Evolutionary conservation across 495 filamentous ascomycete species (phyloP), one percentile per base, ranked within the genome.

Genomic region (Extremus antarcticus): DNA sequence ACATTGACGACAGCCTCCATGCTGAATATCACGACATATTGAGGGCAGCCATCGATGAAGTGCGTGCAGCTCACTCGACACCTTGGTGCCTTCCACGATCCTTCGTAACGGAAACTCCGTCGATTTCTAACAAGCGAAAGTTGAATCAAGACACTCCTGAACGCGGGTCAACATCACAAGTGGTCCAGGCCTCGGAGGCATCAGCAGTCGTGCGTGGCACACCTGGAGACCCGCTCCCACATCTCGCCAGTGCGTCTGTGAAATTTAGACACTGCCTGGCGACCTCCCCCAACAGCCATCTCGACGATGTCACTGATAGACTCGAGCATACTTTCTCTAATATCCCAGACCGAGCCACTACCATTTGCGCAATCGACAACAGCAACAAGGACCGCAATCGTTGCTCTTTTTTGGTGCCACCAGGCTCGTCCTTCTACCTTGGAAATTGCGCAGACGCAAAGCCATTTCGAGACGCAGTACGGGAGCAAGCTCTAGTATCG

Each of bases 361-460:
- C 41, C 7, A 45, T n/a, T 8, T 17, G n/a, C 41, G 17, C 17
- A 21, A 7, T n/a, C 17, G 16, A n/a, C 41, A 45, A 45, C 41
- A 17, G 41, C 3, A 17, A n/a, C 15, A n/a, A 8, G 4, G 15
- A 21, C 7, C 8, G 17, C 7, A 4, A 21, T 21, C 41, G 15
- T n/a, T n/a, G 8, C 17, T 21, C 46, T 23, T 81, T 76, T 61
- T 62, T 50, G 7, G 62, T 84, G 4, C 83, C 83, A 13, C 74
- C 80, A 0, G 41, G 57, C 9, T 75, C 83, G 9, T 71, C 59
- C 3, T 81, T 84, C 56, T 50, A 78, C 15, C 69, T 82, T 0
- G 56, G 59, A 17, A 63, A 70, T 54, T 63, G 60, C 39, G 11
- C 24, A 1, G 46, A 65, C 21, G 51, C 66, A 1, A 55, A 43